Evolutionary conservation across 129 eudicot species (phyloP).

Genomic region (Chrysanthemum seticuspe): DNA sequence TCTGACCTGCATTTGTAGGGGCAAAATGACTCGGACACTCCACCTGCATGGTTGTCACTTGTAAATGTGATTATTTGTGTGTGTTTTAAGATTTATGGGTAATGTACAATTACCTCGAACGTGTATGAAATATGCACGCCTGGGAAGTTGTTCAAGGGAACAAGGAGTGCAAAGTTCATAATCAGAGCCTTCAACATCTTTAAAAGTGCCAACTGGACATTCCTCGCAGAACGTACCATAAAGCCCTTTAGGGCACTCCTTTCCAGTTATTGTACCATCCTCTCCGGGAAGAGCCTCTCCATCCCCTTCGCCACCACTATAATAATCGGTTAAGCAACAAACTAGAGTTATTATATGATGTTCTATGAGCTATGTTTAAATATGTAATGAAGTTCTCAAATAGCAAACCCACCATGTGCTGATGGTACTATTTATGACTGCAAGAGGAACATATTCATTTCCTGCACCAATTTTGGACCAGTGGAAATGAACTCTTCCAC

Average conservation of each 20-base stretch:
- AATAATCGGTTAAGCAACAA: slow-evolving; percentile 6
- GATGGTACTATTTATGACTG: slow-evolving; percentile 61
- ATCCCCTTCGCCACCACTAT: slow-evolving; percentile 86
- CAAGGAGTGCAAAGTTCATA: slow-evolving; percentile 69
- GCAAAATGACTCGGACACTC: slow-evolving; percentile 57
- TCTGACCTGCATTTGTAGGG: slow-evolving; percentile 82
- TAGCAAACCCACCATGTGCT: slow-evolving; percentile 46
- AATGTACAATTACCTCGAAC: slow-evolving; percentile 52
- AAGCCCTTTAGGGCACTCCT: slow-evolving; percentile 85
- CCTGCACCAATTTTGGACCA: slow-evolving; percentile 76
- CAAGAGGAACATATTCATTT: slow-evolving; percentile 71
- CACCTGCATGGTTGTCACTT: slow-evolving; percentile 49
- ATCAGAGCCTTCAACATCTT: slow-evolving; percentile 80
- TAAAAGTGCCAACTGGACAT: slow-evolving; percentile 86
- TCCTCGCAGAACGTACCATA: slow-evolving; percentile 86
- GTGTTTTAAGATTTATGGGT: neutral
- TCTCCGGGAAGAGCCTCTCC: slow-evolving; percentile 73
- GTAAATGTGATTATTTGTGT: slow-evolving; percentile 13
- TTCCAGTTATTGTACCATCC: slow-evolving; percentile 84
- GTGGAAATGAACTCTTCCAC: slow-evolving; percentile 90
- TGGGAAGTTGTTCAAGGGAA: slow-evolving; percentile 65
- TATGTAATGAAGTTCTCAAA: neutral
- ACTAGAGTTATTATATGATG: neutral
- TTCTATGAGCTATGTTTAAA: neutral
- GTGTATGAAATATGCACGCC: slow-evolving; percentile 70